Base-by-base conservation (phyloP, 495 filamentous ascomycete genomes). In the Pyrenula massariospora region DNA sequence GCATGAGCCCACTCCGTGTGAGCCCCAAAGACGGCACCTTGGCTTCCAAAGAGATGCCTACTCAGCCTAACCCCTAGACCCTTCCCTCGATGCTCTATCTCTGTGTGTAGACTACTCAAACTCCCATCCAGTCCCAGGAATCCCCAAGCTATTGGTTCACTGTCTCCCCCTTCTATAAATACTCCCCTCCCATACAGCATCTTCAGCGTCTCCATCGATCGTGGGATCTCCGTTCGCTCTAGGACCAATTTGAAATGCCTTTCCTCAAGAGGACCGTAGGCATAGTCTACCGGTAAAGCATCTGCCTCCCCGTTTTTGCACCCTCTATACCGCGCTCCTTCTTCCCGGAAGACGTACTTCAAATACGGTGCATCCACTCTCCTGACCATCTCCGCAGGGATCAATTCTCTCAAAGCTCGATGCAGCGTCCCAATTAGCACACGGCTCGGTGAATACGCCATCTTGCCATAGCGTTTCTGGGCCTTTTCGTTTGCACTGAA, bases 91-190 rank as follows among this genome's bases (percentile, higher is more conserved):
- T 80, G 69, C 51, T 65, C 72, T 25, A 68, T 63, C 54, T 78
- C 70, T 50, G 80, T 77, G 62, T 79, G 74, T 56, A 82, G 53
- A 8, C 74, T 75, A 5, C 71, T 65, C 50, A 81, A 55, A 3
- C 66, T 63, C 2, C 78, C 77, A 63, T 81, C 77, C 2, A 69
- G 24, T 3, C 70, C 70, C 3, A 79, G 57, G 57, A 77, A 82
- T 0, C 61, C 69, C 68, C 69, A 73, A 10, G 68, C 73, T 56
- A 76, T 64, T 8, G 72, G 70, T 48, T 72, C 68, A 15, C 31
- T 15, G 15, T 42, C 15, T 42, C 31, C 31, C 15, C 57, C 52
- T 8, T 21, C 53, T 24, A 22, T 20, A 22, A 71, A 76, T 21
- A 76, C 54, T 11, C 66, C 70, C 22, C 68, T 63, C 10, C 73